phyloP scores from a whole-genome alignment of 371 early-diverging fungal species.

The Phascolomyces articulosus region DNA sequence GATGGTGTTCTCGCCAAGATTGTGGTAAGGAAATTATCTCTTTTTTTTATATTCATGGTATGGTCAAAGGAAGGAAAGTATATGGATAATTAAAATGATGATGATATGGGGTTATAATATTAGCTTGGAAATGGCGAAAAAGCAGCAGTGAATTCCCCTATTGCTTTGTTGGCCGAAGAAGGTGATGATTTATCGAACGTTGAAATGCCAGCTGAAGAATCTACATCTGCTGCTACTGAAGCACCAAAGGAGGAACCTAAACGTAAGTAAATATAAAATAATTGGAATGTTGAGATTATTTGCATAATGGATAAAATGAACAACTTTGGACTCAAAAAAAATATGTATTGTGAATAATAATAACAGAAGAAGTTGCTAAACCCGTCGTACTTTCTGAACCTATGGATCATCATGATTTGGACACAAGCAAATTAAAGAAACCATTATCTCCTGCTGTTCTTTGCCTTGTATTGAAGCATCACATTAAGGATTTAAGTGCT shows the following conservation, averaged over 20 bases:
- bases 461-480: constrained; percentile 59
- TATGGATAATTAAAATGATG: background rate
- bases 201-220: constrained; percentile 56
- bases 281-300: background rate
- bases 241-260: constrained; percentile 5
- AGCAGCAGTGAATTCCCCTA: constrained; percentile 69
- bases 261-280: constrained; percentile 2
- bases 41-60: too few species aligned
- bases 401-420: constrained; percentile 48
- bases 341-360: too few species aligned
- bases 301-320: background rate
- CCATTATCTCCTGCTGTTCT: constrained; percentile 76
- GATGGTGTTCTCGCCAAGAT: constrained; percentile 95
- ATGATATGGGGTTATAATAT: background rate
- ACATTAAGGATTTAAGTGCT: constrained; percentile 57
- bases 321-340: too few species aligned
- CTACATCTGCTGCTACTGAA: constrained; percentile 5
- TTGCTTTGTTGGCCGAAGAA: constrained; percentile 89
- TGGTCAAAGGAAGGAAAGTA: constrained; percentile 36
- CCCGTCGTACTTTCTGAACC: constrained; percentile 26
- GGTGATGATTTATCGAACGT: constrained; percentile 85
- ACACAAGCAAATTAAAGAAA: constrained; percentile 49
- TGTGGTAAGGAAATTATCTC: constrained; percentile 70
- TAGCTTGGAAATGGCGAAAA: constrained; percentile 64
- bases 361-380: background rate